Percentiles rank a stretch among this genome's conserved stretches.
Evolutionary conservation across 495 filamentous ascomycete genomes (phyloP).

Genomic region (Articulospora tetracladia): DNA sequence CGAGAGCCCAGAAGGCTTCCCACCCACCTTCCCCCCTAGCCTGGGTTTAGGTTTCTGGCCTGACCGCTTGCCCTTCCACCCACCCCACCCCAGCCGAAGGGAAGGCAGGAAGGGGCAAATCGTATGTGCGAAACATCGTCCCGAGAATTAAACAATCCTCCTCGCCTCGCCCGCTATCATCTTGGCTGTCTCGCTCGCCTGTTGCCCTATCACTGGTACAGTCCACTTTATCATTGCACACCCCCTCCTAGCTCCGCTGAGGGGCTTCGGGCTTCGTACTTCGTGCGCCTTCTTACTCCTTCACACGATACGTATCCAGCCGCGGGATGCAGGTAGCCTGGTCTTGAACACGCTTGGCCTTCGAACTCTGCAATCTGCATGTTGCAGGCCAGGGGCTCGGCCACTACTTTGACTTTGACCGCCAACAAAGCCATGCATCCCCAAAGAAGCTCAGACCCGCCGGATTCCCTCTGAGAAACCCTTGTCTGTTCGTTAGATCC

Average conservation of each 20-base stretch:
- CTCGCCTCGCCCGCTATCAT: neutral
- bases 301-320: constrained; percentile 23
- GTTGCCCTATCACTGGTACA: constrained; percentile 4
- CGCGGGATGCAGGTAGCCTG: constrained; percentile 21
- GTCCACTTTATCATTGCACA: constrained; percentile 17
- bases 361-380: constrained; percentile 21
- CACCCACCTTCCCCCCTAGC: neutral
- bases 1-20: no score
- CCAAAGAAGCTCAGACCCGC: constrained; percentile 28
- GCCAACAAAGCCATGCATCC: constrained; percentile 26
- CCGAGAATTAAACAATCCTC: constrained; percentile 1
- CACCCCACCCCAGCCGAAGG: neutral
- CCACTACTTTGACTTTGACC: constrained; percentile 23
- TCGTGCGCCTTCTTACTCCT: constrained; percentile 11
- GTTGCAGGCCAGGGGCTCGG: constrained; percentile 23
- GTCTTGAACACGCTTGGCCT: constrained; percentile 17
- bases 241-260: constrained; percentile 4
- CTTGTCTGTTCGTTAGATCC: constrained; percentile 21
- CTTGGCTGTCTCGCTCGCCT: neutral
- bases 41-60: neutral
- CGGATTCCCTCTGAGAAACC: constrained; percentile 18
- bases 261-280: constrained; percentile 2
- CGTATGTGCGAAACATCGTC: constrained; percentile 7
- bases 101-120: neutral
- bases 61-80: constrained; percentile 8